Base-by-base conservation (phyloP, 441 rosid species). In the Bruguiera hainesii region DNA sequence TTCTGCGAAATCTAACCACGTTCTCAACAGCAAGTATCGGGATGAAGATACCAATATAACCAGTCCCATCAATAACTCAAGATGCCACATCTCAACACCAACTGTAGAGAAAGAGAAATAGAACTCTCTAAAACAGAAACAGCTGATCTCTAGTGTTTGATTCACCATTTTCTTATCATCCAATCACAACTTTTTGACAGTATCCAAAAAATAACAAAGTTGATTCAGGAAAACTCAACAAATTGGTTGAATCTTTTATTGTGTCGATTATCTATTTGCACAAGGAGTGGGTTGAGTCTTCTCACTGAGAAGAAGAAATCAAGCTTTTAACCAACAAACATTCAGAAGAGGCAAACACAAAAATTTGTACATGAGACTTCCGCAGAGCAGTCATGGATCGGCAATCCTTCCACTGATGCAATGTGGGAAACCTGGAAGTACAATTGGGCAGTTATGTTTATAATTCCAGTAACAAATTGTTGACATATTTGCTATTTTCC, bases 1-100 rank as follows among this genome's bases (percentile, higher is more conserved):
- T 73, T 89, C 89, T 11, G 96, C 78, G 79, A 87, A 93, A 65
- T 86, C 93, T 29, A 87, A 90, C 97, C 97, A 94, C 29, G 78
- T 69, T 70, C 83, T 87, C 66, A 94, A 77, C 64, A 94, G 81
- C 64, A 85, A 65, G 79, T 81, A 88, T 46, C 97, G 83, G 64
- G 80, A 81, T 35, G 90, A 89, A 35, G 97, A 89, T 71, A 91
- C 73, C 6, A 94, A 73, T 42, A 87, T 64, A 68, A 94, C 92
- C 37, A 83, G 60, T 67, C 96, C 97, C 72, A 74, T 69, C 59
- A 88, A 74, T 73, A 94, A 80, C 75, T 82, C 89, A 60, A 93
- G 80, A 83, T 89, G 93, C 98, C 96, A 90, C 46, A 78, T 78
- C 85, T 93, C 91, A 64, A 85, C 79, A 62, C 82, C 81, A 85